A percentile compares a stretch with the other conserved stretches of the same genome.
Evolutionary conservation across 1,139 yeast genomes (phyloP).

Genomic region (Blastobotrys malaysiensis): DNA sequence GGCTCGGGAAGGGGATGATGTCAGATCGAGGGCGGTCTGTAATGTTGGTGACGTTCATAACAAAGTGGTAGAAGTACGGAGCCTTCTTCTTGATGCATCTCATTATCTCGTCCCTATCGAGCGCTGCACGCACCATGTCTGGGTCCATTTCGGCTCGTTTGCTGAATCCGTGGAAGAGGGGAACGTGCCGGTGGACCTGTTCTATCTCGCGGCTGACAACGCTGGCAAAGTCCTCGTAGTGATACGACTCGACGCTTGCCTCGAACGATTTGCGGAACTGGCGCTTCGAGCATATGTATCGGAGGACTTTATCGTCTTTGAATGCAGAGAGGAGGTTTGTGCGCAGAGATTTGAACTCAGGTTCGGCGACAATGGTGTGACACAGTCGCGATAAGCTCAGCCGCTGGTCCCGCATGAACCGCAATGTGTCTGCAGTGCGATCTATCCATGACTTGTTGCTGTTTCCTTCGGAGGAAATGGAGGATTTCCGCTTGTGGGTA

Average conservation of each 20-base stretch:
- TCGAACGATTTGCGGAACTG: neutral
- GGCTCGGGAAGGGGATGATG: neutral
- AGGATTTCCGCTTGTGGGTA: neutral
- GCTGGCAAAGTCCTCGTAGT: neutral
- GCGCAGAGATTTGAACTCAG: neutral
- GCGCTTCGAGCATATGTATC: neutral
- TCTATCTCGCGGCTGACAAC: neutral
- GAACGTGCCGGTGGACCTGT: neutral
- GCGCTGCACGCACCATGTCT: neutral
- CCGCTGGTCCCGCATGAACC: neutral
- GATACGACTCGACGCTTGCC: neutral
- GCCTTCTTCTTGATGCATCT: neutral
- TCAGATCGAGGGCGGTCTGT: neutral
- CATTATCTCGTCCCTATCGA: neutral
- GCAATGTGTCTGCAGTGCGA: neutral
- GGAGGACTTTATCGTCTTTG: neutral
- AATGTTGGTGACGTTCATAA: neutral
- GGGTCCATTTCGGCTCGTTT: neutral
- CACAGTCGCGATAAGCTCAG: neutral
- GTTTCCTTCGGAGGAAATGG: neutral
- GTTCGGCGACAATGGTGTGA: neutral
- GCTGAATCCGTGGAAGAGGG: neutral
- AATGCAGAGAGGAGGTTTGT: neutral
- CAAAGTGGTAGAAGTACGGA: neutral
- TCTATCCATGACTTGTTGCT: neutral